Conservation (phyloP, 2,329 filamentous ascomycete genomes). For the Neonectria coccinea region DNA sequence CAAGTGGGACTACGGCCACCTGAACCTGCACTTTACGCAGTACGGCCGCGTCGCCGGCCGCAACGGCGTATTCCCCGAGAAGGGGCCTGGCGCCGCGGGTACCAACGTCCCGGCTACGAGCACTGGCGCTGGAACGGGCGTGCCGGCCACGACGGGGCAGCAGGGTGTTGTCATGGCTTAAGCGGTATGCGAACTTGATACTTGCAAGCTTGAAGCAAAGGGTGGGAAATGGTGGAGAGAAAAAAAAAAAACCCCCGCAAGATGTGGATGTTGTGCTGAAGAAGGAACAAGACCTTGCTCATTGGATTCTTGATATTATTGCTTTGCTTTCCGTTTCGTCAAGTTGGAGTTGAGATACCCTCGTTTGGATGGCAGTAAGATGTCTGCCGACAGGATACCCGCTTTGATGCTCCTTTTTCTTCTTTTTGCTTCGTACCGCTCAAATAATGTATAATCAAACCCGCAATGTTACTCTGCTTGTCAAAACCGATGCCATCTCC, state of each 20-base stretch:
- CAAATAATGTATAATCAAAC: conserved; percentile 35
- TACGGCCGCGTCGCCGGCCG: conserved; percentile 62
- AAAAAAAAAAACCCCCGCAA: neutral
- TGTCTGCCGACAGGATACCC: conserved; percentile 18
- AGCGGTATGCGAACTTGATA: neutral
- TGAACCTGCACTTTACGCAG: conserved; percentile 67
- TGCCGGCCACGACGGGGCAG: conserved; percentile 5
- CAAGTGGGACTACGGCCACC: conserved; percentile 63
- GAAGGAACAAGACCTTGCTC: neutral
- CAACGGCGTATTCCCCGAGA: conserved; percentile 60
- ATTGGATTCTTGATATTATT: neutral
- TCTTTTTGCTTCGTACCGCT: neutral
- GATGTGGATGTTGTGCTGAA: neutral
- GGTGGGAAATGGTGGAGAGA: neutral
- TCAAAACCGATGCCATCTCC: neutral
- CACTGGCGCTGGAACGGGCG: neutral
- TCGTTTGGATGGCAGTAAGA: conserved; percentile 39
- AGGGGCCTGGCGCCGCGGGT: conserved; percentile 44
- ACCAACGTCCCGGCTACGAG: conserved; percentile 24
- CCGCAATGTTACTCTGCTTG: neutral
- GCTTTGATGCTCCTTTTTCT: neutral
- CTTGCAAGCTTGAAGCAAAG: neutral
- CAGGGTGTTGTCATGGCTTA: neutral
- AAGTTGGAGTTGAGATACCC: conserved; percentile 35
- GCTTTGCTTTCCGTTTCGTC: neutral